Evolutionary conservation across 352 stramenopile genomes (phyloP), one percentile per base, ranked within the genome.

Genomic region (Globisporangium perplexum): DNA sequence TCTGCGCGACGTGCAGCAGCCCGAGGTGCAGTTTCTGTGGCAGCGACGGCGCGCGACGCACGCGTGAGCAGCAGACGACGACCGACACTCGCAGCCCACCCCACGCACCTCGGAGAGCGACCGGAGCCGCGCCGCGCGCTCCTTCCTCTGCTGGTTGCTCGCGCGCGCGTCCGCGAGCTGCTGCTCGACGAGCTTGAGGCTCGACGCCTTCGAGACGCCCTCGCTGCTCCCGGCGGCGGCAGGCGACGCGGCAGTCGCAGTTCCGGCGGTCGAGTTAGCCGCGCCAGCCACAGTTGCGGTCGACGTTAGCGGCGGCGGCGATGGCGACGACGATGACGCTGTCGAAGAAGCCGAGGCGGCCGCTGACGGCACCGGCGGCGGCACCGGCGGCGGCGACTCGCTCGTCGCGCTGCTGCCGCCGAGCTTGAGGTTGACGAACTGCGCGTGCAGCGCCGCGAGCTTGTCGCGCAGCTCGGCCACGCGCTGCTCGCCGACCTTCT

Each of bases 351-450:
- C 39, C 0, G 39, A 24, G 8, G 22, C 18, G n/a, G 6, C 39
- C 2, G n/a, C n/a, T n/a, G n/a, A n/a, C n/a, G 17, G 12, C 10
- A n/a, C 39, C 23, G 38, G 38, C 8, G 17, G 3, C 20, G 39
- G n/a, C 20, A 26, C n/a, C 4, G 53, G 14, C 31, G 41, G 50
- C 26, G 60, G 46, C 18, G 50, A 42, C 15, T 66, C 71, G 17
- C 50, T 55, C 24, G 66, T 60, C 3, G 55, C 47, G 22, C 49
- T 60, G 18, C 28, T 41, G 47, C 73, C 78, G 1, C 77, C 79
- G 17, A 93, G 78, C 55, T 90, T 89, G 20, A 93, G 60, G 43
- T 83, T 88, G 28, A 86, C 65, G 23, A 91, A 74, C 18, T 88
- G 64, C 23, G 72, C 51, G 43, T 88, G 80, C 15, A 93, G 53